Evolutionary conservation across 164 flowering plant genomes (phyloP).

Genomic region (Tinospora cordifolia): DNA sequence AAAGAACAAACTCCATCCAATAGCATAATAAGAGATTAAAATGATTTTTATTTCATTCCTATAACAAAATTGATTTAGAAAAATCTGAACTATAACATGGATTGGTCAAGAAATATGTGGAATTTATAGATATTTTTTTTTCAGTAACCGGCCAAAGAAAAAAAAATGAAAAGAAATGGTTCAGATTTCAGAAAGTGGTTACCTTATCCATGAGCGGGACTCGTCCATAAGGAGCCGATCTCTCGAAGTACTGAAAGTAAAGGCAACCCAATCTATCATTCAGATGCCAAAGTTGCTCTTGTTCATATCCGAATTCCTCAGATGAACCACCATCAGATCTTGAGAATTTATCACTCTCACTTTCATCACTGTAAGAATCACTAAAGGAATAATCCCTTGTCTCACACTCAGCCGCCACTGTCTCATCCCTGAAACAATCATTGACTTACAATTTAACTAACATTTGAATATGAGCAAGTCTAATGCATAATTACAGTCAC

Average conservation of each 20-base stretch:
- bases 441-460: not conserved
- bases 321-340: conserved; percentile 71
- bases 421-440: conserved; percentile 50
- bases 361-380: conserved; percentile 72
- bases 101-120: not conserved
- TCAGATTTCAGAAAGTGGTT: not conserved
- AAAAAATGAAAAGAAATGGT: not conserved
- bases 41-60: not conserved
- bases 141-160: not conserved
- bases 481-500: not conserved
- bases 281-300: conserved; percentile 39
- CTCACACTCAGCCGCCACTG: conserved; percentile 50
- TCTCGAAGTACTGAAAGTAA: conserved; percentile 78
- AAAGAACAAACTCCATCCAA: not conserved
- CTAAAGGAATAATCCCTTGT: conserved; percentile 68
- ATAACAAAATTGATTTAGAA: not conserved
- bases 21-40: not conserved
- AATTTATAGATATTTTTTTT: not conserved
- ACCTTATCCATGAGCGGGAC: conserved; percentile 96
- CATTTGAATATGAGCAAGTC: not conserved
- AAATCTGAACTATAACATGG: not conserved
- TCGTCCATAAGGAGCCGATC: conserved; percentile 76
- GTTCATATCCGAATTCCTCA: conserved; percentile 59
- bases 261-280: conserved; percentile 71
- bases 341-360: conserved; percentile 70